Evolutionary conservation across 1,284 basidiomycete species (phyloP).

Genomic region (Porodaedalea pini): DNA sequence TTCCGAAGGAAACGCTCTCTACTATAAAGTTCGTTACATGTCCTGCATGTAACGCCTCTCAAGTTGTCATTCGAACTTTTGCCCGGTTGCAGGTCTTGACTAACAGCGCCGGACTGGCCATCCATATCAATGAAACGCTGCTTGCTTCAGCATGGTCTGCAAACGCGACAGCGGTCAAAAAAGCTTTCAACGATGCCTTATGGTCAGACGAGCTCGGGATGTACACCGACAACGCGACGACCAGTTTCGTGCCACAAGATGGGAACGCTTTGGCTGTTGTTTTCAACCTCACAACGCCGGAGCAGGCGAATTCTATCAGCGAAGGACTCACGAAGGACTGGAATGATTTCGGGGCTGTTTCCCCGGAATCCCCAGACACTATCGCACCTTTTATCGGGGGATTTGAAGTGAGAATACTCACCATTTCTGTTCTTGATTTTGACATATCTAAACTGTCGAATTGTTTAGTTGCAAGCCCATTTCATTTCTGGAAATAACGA

Average conservation of each 20-base stretch:
- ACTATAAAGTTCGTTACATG: slow-evolving; percentile 39
- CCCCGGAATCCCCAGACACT: slow-evolving; percentile 49
- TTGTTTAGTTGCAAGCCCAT: slow-evolving; percentile 44
- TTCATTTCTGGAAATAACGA: slow-evolving; percentile 45
- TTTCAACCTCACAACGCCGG: slow-evolving; percentile 43
- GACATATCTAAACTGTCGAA: neutral
- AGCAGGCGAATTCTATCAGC: slow-evolving; percentile 42
- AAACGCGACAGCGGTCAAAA: slow-evolving; percentile 43
- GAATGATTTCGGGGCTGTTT: slow-evolving; percentile 46
- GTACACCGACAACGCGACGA: slow-evolving; percentile 44
- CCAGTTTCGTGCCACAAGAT: slow-evolving; percentile 46
- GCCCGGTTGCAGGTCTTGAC: slow-evolving; percentile 38
- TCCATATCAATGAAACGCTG: slow-evolving; percentile 34
- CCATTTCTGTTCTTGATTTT: neutral
- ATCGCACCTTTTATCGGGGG: slow-evolving; percentile 50
- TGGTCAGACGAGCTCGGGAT: slow-evolving; percentile 44
- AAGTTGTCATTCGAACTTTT: neutral
- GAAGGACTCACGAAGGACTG: slow-evolving; percentile 43
- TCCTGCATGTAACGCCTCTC: neutral
- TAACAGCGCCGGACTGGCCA: slow-evolving; percentile 45
- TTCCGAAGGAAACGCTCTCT: slow-evolving; percentile 46
- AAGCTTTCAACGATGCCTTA: slow-evolving; percentile 40
- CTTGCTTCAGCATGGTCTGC: slow-evolving; percentile 34
- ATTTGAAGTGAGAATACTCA: slow-evolving; percentile 38
- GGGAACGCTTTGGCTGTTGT: slow-evolving; percentile 48